A percentile compares a stretch with the other conserved stretches of the same genome.
Conservation (phyloP, 768 basidiomycete genomes). For the Mycena chlorophos region DNA sequence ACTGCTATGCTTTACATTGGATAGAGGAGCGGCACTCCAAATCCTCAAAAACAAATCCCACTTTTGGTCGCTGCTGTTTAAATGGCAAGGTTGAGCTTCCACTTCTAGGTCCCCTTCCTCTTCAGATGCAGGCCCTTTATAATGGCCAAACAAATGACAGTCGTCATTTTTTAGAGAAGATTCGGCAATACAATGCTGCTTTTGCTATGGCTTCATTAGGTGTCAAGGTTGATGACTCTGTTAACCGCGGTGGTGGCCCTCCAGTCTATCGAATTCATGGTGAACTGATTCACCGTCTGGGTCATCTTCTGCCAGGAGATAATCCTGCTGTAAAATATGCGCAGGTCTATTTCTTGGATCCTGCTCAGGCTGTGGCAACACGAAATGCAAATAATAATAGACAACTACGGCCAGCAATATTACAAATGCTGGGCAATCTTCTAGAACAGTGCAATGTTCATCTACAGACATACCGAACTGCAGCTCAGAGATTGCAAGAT, state of each 20-base stretch:
- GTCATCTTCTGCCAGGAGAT: constrained; percentile 26
- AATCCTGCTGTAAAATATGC: constrained; percentile 26
- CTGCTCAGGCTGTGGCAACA: neutral
- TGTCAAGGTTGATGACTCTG: constrained; percentile 24
- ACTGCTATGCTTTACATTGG: constrained; percentile 41
- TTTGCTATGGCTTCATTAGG: constrained; percentile 35
- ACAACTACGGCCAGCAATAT: constrained; percentile 24
- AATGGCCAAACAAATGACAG: constrained; percentile 9
- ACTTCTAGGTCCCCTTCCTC: constrained; percentile 24
- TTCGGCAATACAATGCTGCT: constrained; percentile 36
- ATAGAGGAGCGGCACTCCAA: constrained; percentile 32
- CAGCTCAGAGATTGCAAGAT: constrained; percentile 23
- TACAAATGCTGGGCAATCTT: neutral
- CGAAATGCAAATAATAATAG: constrained; percentile 16
- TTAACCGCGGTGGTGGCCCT: constrained; percentile 25
- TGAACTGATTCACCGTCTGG: constrained; percentile 32
- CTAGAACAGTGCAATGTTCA: constrained; percentile 27
- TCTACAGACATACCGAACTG: too few species aligned
- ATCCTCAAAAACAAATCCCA: constrained; percentile 13
- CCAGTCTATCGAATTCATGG: constrained; percentile 33
- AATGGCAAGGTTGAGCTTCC: constrained; percentile 35
- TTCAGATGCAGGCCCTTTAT: constrained; percentile 24
- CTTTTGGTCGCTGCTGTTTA: constrained; percentile 39
- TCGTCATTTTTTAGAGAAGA: constrained; percentile 30
- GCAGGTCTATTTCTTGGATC: constrained; percentile 24